phyloP scores from a whole-genome alignment of 176 grass and related monocot genomes.

The Dendrocalamus sinicus region DNA sequence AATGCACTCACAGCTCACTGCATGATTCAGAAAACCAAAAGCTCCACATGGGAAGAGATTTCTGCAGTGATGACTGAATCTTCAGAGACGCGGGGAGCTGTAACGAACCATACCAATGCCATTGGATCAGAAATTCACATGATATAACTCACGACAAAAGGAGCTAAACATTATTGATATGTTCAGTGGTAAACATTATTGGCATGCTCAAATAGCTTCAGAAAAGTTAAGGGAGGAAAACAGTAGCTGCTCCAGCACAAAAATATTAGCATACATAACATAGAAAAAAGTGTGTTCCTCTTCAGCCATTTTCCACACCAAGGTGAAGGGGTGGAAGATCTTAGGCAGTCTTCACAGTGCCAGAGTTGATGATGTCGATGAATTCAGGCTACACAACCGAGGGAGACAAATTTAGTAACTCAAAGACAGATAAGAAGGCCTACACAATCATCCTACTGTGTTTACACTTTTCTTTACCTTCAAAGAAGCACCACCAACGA shows the following conservation, averaged over 20 bases:
- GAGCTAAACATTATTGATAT: constrained; percentile 29
- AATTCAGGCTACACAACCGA: constrained; percentile 68
- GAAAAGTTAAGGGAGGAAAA: background rate
- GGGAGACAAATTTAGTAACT: constrained; percentile 11
- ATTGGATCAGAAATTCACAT: constrained; percentile 13
- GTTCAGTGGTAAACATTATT: constrained; percentile 49
- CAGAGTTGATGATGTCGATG: constrained; percentile 91
- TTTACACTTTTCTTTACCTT: constrained; percentile 57
- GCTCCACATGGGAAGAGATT: background rate
- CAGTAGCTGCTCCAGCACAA: constrained; percentile 39
- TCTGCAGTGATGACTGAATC: background rate
- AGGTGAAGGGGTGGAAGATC: background rate
- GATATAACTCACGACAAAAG: background rate
- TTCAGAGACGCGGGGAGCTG: background rate
- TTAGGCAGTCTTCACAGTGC: constrained; percentile 72
- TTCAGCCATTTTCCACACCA: background rate
- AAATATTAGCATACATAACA: constrained; percentile 47
- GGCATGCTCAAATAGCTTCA: constrained; percentile 35
- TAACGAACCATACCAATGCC: background rate
- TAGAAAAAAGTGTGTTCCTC: constrained; percentile 19
- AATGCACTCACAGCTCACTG: background rate
- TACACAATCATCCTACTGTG: background rate
- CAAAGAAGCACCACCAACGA: constrained; percentile 89
- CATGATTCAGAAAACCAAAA: background rate
- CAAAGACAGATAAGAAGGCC: background rate